Evolutionary conservation across 306 rosid genomes (phyloP), one percentile per base, ranked within the genome.

Genomic region (Arachis hypogaea): DNA sequence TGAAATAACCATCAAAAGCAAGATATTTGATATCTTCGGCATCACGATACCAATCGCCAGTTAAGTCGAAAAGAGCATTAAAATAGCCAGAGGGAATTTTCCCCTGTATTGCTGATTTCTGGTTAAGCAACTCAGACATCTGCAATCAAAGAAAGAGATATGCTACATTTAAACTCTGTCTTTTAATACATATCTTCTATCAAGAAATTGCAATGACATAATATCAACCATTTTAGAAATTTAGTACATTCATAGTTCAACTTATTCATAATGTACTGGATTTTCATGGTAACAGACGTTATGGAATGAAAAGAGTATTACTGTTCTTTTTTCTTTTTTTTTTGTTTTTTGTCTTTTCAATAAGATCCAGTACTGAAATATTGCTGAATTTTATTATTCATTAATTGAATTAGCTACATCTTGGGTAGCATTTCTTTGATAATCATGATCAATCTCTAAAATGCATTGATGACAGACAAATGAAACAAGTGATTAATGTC

Each of bases 101-200:
- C 64, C 97, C 98, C 73, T 86, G 97, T 38, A 91, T 56, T 5
- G 91, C 88, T 65, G 90, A 85, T 83, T 82, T 91, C 80, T 94
- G 97, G 81, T 94, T 94, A 33, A 94, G 92, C 72, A 83, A 56
- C 88, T 91, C 97, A 47, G 98, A 94, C 98, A 94, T 94, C 98
- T 93, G 91, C 83, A 87, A 79, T 36, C 64, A 79, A 78, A 81
- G 58, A 77, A 36, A 61, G 10, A 40, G 51, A 62, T 14, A 70
- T 38, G 22, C 47, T 49, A 69, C 71, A 45, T 47, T 47, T 8
- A 47, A 45, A 45, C 44, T 41, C 5, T 41, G 44, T 9, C 11
- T 47, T 10, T 47, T 3, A 1, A 47, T 47, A 4, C 3, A 47
- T 47, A 47, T 10, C 52, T 4, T 11, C 52, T 9, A 47, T 47